phyloP scores from a whole-genome alignment of 2,329 filamentous ascomycete species.

The Colletotrichum filicis region DNA sequence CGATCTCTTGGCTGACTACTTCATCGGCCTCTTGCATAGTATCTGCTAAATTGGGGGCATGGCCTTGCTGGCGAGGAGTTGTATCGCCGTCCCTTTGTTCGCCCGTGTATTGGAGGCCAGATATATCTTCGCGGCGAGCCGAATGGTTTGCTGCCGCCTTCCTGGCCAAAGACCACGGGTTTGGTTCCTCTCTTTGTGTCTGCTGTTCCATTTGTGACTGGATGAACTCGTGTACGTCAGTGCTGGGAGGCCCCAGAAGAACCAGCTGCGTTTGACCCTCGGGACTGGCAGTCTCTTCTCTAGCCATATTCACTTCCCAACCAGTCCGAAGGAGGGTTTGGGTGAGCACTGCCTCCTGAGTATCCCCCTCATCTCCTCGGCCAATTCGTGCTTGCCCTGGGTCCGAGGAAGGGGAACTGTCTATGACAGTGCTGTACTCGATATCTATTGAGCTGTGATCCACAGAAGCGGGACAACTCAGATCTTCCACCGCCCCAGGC shows the following conservation, averaged over 20 bases:
- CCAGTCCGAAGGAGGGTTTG: neutral
- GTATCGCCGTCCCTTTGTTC: neutral
- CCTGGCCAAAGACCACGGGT: constrained; percentile 32
- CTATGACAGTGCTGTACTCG: neutral
- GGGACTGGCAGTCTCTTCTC: constrained; percentile 19
- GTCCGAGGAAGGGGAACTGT: neutral
- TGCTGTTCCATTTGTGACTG: constrained; percentile 8
- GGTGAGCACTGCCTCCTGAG: neutral
- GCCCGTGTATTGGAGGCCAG: neutral
- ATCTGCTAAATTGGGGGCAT: neutral
- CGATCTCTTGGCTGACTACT: neutral
- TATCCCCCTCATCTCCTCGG: neutral
- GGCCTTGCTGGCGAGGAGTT: neutral
- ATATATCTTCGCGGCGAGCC: neutral
- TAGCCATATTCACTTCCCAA: constrained; percentile 26
- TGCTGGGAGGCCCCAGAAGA: neutral
- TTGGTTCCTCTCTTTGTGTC: constrained; percentile 14
- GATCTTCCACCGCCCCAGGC: neutral
- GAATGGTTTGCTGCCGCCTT: neutral
- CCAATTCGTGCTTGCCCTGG: neutral
- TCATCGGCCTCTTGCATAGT: neutral
- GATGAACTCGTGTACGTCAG: neutral
- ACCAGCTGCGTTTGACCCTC: neutral
- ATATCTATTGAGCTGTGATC: neutral
- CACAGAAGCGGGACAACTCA: neutral